phyloP scores from a whole-genome alignment of 2,329 filamentous ascomycete species.

The Alternaria panax region DNA sequence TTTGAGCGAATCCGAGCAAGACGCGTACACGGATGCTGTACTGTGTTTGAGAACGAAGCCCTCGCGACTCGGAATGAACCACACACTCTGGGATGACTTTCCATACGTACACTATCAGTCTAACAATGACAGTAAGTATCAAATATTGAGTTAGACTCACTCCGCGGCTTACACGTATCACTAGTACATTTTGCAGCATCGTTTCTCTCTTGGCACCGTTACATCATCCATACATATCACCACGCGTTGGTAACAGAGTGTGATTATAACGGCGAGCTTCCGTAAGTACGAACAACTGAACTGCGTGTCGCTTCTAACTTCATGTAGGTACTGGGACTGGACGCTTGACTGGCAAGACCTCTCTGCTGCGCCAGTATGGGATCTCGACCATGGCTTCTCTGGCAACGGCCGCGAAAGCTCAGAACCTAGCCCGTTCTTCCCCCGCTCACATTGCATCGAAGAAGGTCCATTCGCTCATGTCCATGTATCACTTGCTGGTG shows the following conservation, averaged over 20 bases:
- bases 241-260: slow-evolving; percentile 31
- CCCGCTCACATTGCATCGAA: slow-evolving; percentile 25
- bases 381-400: slow-evolving; percentile 38
- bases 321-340: slow-evolving; percentile 48
- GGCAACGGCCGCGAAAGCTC: slow-evolving; percentile 31
- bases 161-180: not conserved
- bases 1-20: slow-evolving; percentile 3
- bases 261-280: slow-evolving; percentile 25
- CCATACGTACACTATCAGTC: slow-evolving; percentile 33
- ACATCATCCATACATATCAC: slow-evolving; percentile 46
- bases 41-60: slow-evolving; percentile 33
- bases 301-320: not conserved
- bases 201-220: slow-evolving; percentile 50
- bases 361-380: slow-evolving; percentile 31
- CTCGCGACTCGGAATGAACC: slow-evolving; percentile 31
- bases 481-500: slow-evolving; percentile 8
- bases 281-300: not conserved
- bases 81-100: slow-evolving; percentile 46
- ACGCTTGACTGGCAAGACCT: slow-evolving; percentile 38
- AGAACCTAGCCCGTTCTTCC: not conserved
- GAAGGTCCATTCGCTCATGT: slow-evolving; percentile 36
- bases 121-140: not conserved
- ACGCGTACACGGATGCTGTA: slow-evolving; percentile 39
- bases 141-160: not conserved
- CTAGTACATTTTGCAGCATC: slow-evolving; percentile 40